Base-by-base conservation (phyloP, 2,329 filamentous ascomycete genomes). In the Pseudogymnoascus verrucosus region DNA sequence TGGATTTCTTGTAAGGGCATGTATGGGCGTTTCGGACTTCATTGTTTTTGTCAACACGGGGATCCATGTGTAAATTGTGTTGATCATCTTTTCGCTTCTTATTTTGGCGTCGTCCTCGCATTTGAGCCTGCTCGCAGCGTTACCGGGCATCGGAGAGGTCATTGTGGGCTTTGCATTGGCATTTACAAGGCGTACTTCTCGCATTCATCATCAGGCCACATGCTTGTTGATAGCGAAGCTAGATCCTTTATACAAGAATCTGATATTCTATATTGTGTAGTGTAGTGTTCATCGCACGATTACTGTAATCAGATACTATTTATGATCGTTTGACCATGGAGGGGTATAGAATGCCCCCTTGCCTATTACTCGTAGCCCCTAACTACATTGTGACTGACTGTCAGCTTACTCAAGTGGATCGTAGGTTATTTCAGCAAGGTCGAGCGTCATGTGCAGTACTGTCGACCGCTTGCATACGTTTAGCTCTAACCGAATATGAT, bases 161-260 rank as follows among this genome's bases (percentile, higher is more conserved):
- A 57, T 57, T 57, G 28, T 57, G 51, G 51, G 51, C 51, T 57
- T 57, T 34, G 51, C 51, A 57, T 57, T 57, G 51, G 51, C 51
- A 57, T 57, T 57, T 57, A 57, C 51, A 57, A 57, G 51, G 51
- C 51, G 51, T 57, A 57, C 51, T 57, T 57, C 51, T 57, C 51
- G 51, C 51, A 34, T 57, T 57, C 28, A 57, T 57, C 51, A 57
- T 57, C 51, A 57, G 10, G 28, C 51, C 51, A 57, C 51, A 57
- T 57, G 51, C 51, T 57, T 57, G 51, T 57, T 57, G 51, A 57
- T 57, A 34, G 51, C 28, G 51, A 57, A 34, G 51, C 51, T 57
- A 57, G 51, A 57, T 57, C 51, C 51, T 57, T 51, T 57, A 57
- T 57, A 57, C 51, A 57, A 57, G 51, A 57, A 57, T 57, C 51